Evolutionary conservation across 352 stramenopile species (phyloP), one percentile per base, ranked within the genome.

Genomic region (Phytophthora podocarpi): DNA sequence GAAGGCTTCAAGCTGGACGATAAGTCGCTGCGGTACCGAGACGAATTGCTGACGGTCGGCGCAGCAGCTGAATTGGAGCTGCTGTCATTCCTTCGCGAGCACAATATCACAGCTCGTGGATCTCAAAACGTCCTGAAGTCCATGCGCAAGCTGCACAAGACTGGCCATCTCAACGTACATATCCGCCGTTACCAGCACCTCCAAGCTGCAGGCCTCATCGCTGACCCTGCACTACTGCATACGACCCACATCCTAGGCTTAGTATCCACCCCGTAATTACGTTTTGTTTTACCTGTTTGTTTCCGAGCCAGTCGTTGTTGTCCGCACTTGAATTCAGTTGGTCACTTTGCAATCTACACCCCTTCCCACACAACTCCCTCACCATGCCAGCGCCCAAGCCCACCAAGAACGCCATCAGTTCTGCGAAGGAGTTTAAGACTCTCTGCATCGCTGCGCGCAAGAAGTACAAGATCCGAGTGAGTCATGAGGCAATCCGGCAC

Each of bases 91-190:
- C 36, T 52, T 18, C 16, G 30, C 1, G 5, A 30, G 27, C 26
- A 39, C 27, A 51, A 52, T 0, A 46, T 43, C 27, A 30, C 6
- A 15, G 35, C 36, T 3, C 43, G 35, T 13, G 55, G 55, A 24
- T 28, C 20, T 4, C 45, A 57, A 21, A 52, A 55, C 27, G 45
- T 49, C 9, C 12, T 64, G 5, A 62, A 55, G 54, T 49, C 34
- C 26, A 50, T 63, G 42, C 43, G 54, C 5, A 54, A 55, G 12
- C 24, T 55, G 4, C 34, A 55, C 26, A 55, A 49, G 18, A 6
- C 13, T 13, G 45, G n/a, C n/a, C n/a, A n/a, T n/a, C n/a, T n/a
- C n/a, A n/a, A 35, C 6, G 12, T 0, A 2, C 13, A 24, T 8
- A 42, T 41, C 15, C 13, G n/a, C 5, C 26, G n/a, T 2, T 56